Conservation (phyloP, 371 early-diverging fungal genomes). For the Mortierella sp. region DNA sequence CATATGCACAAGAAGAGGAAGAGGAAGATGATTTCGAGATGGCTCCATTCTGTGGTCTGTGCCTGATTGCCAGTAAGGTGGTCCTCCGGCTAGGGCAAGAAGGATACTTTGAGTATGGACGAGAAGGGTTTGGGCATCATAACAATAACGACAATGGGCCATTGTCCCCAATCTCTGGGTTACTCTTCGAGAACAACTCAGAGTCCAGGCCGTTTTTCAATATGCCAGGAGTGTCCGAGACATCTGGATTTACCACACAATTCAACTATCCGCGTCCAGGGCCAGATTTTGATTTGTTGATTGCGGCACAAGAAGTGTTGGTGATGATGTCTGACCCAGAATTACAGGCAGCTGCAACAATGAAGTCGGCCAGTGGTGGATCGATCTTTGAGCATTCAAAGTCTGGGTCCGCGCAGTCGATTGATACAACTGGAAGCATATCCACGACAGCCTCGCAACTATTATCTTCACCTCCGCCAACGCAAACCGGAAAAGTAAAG, state of each 20-base stretch:
- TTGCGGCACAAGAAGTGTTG: conserved; percentile 51
- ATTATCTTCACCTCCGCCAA: conserved; percentile 11
- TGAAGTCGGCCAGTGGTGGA: conserved; percentile 5
- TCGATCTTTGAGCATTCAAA: conserved; percentile 39
- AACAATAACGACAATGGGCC: conserved; percentile 8
- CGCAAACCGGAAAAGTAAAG: conserved; percentile 38
- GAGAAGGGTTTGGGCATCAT: conserved; percentile 44
- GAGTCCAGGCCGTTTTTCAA: conserved; percentile 3
- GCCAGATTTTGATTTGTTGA: conserved; percentile 42
- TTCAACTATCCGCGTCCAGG: conserved; percentile 25
- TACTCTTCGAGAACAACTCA: background rate
- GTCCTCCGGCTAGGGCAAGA: conserved; percentile 53
- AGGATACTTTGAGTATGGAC: conserved; percentile 54
- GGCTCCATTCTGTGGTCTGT: conserved; percentile 60
- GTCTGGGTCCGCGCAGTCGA: conserved; percentile 33
- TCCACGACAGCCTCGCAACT: conserved; percentile 10
- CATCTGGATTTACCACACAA: conserved; percentile 24
- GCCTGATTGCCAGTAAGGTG: conserved; percentile 56
- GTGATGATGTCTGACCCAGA: conserved; percentile 40
- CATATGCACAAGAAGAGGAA: conserved; percentile 23
- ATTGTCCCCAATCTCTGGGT: conserved; percentile 11
- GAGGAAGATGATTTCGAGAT: conserved; percentile 58
- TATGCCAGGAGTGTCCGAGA: background rate
- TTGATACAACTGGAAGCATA: conserved; percentile 9
- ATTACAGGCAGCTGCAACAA: conserved; percentile 6